Conservation (phyloP, 805 yeast genomes). For the Clavispora santaluciae region DNA sequence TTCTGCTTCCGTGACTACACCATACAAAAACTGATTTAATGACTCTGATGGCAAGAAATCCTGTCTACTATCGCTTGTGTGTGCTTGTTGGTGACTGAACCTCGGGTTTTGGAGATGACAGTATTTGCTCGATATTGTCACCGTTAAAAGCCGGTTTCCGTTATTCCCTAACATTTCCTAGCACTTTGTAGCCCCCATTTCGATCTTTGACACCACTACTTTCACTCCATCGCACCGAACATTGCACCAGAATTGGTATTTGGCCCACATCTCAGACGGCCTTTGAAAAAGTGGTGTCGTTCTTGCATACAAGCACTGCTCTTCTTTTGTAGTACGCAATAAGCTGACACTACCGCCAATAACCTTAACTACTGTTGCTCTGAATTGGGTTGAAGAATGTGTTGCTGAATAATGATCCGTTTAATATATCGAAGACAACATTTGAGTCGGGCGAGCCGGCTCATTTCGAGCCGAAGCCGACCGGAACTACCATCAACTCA, state of each 20-base stretch:
- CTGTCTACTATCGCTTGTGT: background rate
- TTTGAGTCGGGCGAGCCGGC: background rate
- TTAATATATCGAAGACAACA: background rate
- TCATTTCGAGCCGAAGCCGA: background rate
- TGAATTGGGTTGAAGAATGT: background rate
- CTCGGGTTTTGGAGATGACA: background rate
- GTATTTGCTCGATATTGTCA: background rate
- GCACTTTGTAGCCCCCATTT: no score
- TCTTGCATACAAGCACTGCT: background rate
- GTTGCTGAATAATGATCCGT: background rate
- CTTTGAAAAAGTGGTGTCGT: background rate
- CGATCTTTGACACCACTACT: background rate
- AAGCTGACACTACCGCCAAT: background rate
- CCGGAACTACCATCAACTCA: background rate
- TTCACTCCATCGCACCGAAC: background rate
- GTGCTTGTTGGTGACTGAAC: background rate
- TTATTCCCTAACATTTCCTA: background rate
- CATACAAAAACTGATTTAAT: slow-evolving; percentile 41
- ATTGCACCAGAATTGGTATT: no score
- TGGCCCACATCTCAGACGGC: background rate
- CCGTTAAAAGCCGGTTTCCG: background rate
- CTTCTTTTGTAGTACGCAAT: background rate
- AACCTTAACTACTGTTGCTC: background rate
- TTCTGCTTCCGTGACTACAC: slow-evolving; percentile 33
- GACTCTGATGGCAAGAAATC: slow-evolving; percentile 36